A percentile compares a stretch with the other conserved stretches of the same genome.
Evolutionary conservation across 495 filamentous ascomycete genomes (phyloP).

Genomic region (Daldinia grandis): DNA sequence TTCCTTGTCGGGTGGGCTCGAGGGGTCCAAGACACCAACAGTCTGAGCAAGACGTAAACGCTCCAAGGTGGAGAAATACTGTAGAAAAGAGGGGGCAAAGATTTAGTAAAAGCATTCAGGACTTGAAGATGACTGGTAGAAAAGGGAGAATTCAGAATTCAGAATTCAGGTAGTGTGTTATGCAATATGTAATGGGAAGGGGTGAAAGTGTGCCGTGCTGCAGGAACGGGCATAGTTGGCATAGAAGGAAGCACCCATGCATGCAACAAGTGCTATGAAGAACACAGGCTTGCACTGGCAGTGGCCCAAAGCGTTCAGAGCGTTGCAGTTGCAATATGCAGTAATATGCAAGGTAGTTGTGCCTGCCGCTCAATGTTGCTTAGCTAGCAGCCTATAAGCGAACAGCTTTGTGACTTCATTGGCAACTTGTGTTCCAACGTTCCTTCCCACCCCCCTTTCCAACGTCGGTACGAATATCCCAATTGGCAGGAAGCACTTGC

Average conservation of each 20-base stretch:
- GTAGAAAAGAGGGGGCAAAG: slow-evolving; percentile 27
- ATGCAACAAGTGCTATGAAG: slow-evolving; percentile 24
- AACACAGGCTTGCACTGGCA: slow-evolving; percentile 26
- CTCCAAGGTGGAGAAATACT: slow-evolving; percentile 76
- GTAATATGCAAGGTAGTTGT: slow-evolving; percentile 26
- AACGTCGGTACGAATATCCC: slow-evolving; percentile 15
- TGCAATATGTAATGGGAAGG: slow-evolving; percentile 12
- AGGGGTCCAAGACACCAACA: slow-evolving; percentile 45
- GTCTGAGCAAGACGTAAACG: slow-evolving; percentile 69
- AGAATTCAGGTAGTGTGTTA: slow-evolving; percentile 1
- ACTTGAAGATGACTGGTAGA: slow-evolving; percentile 2
- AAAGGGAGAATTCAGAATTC: slow-evolving; percentile 5
- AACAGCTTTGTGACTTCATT: slow-evolving; percentile 17
- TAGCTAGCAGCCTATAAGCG: slow-evolving; percentile 25
- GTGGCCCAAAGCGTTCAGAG: slow-evolving; percentile 36
- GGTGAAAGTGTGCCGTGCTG: slow-evolving; percentile 36
- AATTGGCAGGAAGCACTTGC: slow-evolving; percentile 33
- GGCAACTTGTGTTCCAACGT: slow-evolving; percentile 4
- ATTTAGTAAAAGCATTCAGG: slow-evolving; percentile 30
- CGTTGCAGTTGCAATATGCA: slow-evolving; percentile 30
- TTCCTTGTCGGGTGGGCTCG: slow-evolving; percentile 51
- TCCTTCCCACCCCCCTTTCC: slow-evolving; percentile 10
- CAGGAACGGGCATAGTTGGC: slow-evolving; percentile 41
- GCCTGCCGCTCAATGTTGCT: slow-evolving; percentile 13
- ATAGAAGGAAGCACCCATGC: slow-evolving; percentile 27